Percentiles rank a stretch among this genome's conserved stretches.
These are phyloP conservation scores for Pontederia crassipes DNA, from an alignment of 176 grass and related monocot genomes.

Conservation along the genomic window DNA sequence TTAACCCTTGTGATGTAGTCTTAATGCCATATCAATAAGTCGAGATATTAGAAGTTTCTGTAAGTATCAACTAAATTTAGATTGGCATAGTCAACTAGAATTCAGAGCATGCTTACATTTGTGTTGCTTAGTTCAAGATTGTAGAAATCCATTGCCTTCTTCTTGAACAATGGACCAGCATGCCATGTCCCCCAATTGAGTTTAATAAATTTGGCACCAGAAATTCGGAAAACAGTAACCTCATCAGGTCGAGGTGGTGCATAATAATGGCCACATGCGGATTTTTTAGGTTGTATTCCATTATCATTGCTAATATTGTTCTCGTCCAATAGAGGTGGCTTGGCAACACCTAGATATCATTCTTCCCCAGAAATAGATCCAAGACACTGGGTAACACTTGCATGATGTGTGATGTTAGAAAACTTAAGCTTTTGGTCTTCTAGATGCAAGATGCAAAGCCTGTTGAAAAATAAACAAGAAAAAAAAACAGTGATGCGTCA, in stretches of 20 bases:
- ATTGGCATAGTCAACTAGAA: neutral
- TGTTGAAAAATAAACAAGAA: neutral
- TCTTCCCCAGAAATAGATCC: constrained; percentile 66
- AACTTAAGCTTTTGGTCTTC: constrained; percentile 48
- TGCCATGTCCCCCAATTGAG: constrained; percentile 89
- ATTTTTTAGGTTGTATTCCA: constrained; percentile 24
- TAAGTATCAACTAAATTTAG: neutral
- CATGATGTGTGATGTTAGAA: constrained; percentile 73
- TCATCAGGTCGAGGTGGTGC: constrained; percentile 57
- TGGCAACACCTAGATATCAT: constrained; percentile 82
- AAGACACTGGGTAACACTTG: constrained; percentile 90
- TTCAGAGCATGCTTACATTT: constrained; percentile 45
- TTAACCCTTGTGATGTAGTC: no score
- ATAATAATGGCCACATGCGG: constrained; percentile 52
- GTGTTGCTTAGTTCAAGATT: constrained; percentile 96
- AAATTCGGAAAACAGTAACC: constrained; percentile 66
- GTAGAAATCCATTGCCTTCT: constrained; percentile 66
- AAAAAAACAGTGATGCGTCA: neutral
- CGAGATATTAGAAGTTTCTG: neutral
- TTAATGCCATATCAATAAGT: neutral
- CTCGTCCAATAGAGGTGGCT: constrained; percentile 50
- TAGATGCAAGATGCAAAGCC: constrained; percentile 64
- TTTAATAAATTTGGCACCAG: constrained; percentile 77
- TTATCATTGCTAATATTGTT: constrained; percentile 16
- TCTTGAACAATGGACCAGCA: constrained; percentile 76